phyloP scores from a whole-genome alignment of 2,329 filamentous ascomycete genomes.

The Fonsecaea nubica region DNA sequence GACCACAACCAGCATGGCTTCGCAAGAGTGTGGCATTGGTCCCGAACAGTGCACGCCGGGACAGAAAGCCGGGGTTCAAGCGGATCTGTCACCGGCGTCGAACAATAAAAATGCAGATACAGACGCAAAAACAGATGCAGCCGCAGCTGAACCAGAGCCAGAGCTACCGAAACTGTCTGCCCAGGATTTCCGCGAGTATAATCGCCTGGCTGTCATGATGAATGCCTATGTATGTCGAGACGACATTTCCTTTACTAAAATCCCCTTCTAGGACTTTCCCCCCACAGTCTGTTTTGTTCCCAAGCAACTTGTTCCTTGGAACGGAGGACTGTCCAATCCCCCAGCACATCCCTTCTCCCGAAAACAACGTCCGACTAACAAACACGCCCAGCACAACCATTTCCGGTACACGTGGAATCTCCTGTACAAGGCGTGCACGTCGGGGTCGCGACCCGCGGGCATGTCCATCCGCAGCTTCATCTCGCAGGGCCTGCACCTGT shows the following conservation, averaged over 20 bases:
- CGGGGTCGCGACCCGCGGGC: slow-evolving; percentile 63
- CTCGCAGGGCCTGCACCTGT: slow-evolving; percentile 70
- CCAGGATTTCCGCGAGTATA: slow-evolving; percentile 65
- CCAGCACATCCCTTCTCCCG: too few species aligned
- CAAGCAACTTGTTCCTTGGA: too few species aligned
- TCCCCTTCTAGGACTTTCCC: background rate
- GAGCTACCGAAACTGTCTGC: slow-evolving; percentile 68
- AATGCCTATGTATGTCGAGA: slow-evolving; percentile 66
- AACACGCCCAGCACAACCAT: slow-evolving; percentile 67
- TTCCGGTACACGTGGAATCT: slow-evolving; percentile 77
- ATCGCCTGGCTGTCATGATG: slow-evolving; percentile 38
- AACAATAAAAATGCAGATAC: background rate
- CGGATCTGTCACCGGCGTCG: background rate
- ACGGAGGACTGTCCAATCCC: too few species aligned
- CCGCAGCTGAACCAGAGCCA: slow-evolving; percentile 33
- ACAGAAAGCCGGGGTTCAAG: background rate
- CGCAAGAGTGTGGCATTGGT: background rate
- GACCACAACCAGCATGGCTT: slow-evolving; percentile 7
- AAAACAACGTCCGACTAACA: background rate
- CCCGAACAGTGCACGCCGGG: background rate
- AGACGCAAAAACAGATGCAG: too few species aligned
- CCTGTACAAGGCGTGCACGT: slow-evolving; percentile 70
- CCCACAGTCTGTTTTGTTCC: too few species aligned
- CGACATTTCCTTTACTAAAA: too few species aligned
- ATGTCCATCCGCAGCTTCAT: slow-evolving; percentile 75